Evolutionary conservation across 768 basidiomycete genomes (phyloP).

Genomic region (Mycena kentingensis): DNA sequence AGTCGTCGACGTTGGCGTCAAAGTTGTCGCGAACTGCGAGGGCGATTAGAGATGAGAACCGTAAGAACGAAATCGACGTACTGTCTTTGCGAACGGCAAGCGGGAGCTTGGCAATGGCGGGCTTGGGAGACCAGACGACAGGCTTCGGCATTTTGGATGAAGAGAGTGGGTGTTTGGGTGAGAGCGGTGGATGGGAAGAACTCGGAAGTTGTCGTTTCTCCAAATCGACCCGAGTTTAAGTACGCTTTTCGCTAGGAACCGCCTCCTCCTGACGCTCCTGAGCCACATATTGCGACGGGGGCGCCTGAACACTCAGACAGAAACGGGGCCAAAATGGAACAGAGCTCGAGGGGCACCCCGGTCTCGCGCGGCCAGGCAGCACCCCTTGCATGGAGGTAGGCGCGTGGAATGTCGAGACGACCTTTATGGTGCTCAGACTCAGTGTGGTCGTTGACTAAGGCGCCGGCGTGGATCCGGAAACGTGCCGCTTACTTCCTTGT

Average conservation of each 20-base stretch:
- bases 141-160: conserved; percentile 19
- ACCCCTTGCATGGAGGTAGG: no score
- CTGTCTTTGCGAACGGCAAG: conserved; percentile 40
- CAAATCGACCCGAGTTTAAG: not conserved
- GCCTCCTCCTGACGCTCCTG: not conserved
- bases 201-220: not conserved
- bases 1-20: conserved; percentile 37
- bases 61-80: conserved; percentile 23
- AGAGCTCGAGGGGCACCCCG: no score
- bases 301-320: not conserved
- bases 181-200: not conserved
- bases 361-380: no score
- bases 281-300: not conserved
- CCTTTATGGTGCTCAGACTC: no score
- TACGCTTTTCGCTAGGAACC: not conserved
- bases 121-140: conserved; percentile 32
- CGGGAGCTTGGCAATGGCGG: conserved; percentile 38
- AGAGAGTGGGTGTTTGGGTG: not conserved
- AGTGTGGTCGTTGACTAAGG: no score
- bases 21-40: conserved; percentile 41
- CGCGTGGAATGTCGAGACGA: no score
- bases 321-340: not conserved
- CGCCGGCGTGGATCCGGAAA: no score
- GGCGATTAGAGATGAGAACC: not conserved
- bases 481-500: no score